Conservation (phyloP, 2,329 filamentous ascomycete genomes). For the Thielaviopsis euricoi region DNA sequence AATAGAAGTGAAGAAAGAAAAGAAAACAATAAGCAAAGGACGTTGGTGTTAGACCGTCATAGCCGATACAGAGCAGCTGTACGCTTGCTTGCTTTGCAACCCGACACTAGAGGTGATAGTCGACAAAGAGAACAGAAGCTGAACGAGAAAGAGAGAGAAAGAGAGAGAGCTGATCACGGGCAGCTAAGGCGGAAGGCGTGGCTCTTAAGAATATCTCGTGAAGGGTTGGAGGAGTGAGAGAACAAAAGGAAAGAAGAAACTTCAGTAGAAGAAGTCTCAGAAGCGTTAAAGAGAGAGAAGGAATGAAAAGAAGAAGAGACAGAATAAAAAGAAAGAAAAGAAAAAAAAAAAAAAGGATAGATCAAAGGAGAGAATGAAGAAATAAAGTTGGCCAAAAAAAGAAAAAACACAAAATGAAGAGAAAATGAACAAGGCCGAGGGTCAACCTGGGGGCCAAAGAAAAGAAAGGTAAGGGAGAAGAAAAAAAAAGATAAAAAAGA, state of each 20-base stretch:
- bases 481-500: neutral
- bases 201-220: neutral
- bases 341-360: too few relatives aligned
- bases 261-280: neutral
- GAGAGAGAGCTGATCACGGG: neutral
- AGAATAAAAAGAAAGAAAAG: too few relatives aligned
- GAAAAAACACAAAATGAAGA: neutral
- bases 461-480: neutral
- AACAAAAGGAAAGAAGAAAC: neutral
- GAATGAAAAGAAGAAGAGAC: neutral
- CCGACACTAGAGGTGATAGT: neutral
- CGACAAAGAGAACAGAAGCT: neutral
- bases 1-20: constrained; percentile 3
- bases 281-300: neutral
- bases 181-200: neutral
- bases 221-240: neutral
- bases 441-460: neutral
- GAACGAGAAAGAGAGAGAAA: too few relatives aligned
- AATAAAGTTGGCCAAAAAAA: neutral
- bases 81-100: neutral
- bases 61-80: neutral
- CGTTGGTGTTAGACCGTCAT: neutral
- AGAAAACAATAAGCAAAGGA: constrained; percentile 4
- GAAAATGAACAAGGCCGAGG: neutral
- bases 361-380: too few relatives aligned